Conservation (phyloP, 2,329 filamentous ascomycete genomes). For the Laburnicola sp. region DNA sequence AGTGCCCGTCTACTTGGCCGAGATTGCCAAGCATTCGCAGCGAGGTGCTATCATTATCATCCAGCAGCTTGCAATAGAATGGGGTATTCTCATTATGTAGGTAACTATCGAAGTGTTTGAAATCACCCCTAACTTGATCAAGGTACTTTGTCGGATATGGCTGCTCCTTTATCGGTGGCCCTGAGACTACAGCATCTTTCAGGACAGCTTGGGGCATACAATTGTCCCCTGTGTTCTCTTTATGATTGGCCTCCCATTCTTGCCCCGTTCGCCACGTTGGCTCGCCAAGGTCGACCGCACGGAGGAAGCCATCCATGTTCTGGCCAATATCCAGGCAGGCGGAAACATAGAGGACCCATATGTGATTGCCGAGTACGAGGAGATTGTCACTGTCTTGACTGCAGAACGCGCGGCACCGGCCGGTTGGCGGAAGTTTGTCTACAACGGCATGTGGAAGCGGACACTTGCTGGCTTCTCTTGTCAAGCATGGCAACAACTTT, state of each 20-base stretch:
- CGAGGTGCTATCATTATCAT: slow-evolving; percentile 50
- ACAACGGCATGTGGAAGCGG: slow-evolving; percentile 62
- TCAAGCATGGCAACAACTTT: slow-evolving; percentile 60
- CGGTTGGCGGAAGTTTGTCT: slow-evolving; percentile 51
- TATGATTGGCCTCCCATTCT: slow-evolving; percentile 50
- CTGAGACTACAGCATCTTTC: slow-evolving; percentile 46
- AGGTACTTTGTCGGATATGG: slow-evolving; percentile 55
- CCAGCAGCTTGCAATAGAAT: slow-evolving; percentile 50
- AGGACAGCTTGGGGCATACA: slow-evolving; percentile 54
- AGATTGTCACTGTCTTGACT: slow-evolving; percentile 49
- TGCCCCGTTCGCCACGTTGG: slow-evolving; percentile 54
- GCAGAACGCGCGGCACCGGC: slow-evolving; percentile 46
- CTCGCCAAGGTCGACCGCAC: slow-evolving; percentile 52
- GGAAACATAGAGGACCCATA: slow-evolving; percentile 52
- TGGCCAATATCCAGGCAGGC: slow-evolving; percentile 52
- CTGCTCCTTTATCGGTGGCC: slow-evolving; percentile 45
- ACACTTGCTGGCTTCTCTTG: slow-evolving; percentile 60
- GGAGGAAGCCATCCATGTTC: slow-evolving; percentile 50
- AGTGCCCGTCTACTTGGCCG: slow-evolving; percentile 52
- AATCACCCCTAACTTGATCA: neutral
- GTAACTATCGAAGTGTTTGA: neutral
- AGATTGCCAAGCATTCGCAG: slow-evolving; percentile 49
- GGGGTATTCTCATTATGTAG: slow-evolving; percentile 44
- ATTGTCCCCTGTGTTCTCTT: slow-evolving; percentile 51
- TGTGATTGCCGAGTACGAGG: slow-evolving; percentile 55